phyloP scores from a whole-genome alignment of 192 early-diverging fungal genomes.

The Phycomyces blakesleeanus region DNA sequence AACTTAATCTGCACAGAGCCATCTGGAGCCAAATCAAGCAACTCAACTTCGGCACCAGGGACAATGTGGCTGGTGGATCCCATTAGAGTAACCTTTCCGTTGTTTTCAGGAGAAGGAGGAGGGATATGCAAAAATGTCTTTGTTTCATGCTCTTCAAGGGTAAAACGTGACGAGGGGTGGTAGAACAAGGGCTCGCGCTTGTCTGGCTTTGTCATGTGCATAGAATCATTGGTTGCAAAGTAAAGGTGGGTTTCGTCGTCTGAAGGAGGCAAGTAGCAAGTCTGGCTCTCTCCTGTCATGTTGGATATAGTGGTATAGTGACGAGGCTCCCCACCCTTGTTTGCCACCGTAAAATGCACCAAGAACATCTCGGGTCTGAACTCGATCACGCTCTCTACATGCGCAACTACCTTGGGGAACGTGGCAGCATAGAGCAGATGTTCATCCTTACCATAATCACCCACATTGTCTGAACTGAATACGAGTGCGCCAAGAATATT shows the following conservation, averaged over 20 bases:
- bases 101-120: background rate
- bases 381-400: slow-evolving; percentile 19
- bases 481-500: slow-evolving; percentile 47
- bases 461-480: slow-evolving; percentile 46
- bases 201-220: slow-evolving; percentile 19
- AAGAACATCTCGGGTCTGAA: slow-evolving; percentile 34
- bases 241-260: slow-evolving; percentile 15
- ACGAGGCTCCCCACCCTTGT: background rate
- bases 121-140: slow-evolving; percentile 35
- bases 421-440: slow-evolving; percentile 35
- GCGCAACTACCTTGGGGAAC: slow-evolving; percentile 33
- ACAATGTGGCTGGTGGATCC: slow-evolving; percentile 37
- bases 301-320: slow-evolving; percentile 37
- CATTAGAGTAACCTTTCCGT: slow-evolving; percentile 12
- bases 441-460: slow-evolving; percentile 24
- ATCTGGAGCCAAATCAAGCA: slow-evolving; percentile 1
- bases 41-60: slow-evolving; percentile 28
- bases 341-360: slow-evolving; percentile 26
- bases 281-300: slow-evolving; percentile 34
- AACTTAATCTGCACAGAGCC: slow-evolving; percentile 14
- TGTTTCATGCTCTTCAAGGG: slow-evolving; percentile 38
- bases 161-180: slow-evolving; percentile 29
- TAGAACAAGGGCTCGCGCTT: slow-evolving; percentile 31
- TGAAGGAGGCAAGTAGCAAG: slow-evolving; percentile 31
- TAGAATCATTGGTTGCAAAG: slow-evolving; percentile 16